Base-by-base conservation (phyloP, 768 basidiomycete genomes). In the Pleurotus pulmonarius region DNA sequence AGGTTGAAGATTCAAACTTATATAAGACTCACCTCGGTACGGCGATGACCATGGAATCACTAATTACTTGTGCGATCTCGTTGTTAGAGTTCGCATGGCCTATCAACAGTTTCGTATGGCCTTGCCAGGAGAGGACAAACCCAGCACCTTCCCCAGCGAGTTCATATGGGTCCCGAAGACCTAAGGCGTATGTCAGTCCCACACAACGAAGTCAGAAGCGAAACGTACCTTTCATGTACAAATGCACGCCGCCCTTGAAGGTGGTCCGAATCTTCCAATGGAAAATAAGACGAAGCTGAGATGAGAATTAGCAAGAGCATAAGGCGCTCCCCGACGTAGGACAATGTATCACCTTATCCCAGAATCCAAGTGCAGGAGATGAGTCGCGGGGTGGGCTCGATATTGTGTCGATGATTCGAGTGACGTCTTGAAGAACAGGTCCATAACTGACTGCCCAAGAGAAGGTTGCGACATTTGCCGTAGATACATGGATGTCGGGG, bases 371-470 rank as follows among this genome's bases (percentile, higher is more conserved):
- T 8, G 82, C 78, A 11, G 92, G 89, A 2, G 93, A 95, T 18
- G 83, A 77, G 70, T 98, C 95, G 45, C 83, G 80, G 49, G 91
- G 83, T 16, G 89, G 77, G 60, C 85, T 85, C 2, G 90, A 83
- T 54, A 98, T 65, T 2, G 87, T 87, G 56, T 97, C 95, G 24
- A 98, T 66, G 16, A 94, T 78, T 45, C 85, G 81, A 78, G 91
- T 86, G 45, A 97, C 68, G 65, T 97, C 95, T 65, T 94, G 91
- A 20, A 91, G 89, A 1, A 86, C 88, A 15, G 94, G 88, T 45
- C 83, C 81, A 60, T 93, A 91, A 60, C 94, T 94, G 44, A 93
- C 82, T 13, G 90, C 90, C 94, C 95, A 98, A 13, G 88, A 83
- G 59, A 97, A 81, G 38, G 86, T 81, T 0, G 92, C 90, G 4